Evolutionary conservation across 768 basidiomycete species (phyloP).

Genomic region (Lenzites betulinus): DNA sequence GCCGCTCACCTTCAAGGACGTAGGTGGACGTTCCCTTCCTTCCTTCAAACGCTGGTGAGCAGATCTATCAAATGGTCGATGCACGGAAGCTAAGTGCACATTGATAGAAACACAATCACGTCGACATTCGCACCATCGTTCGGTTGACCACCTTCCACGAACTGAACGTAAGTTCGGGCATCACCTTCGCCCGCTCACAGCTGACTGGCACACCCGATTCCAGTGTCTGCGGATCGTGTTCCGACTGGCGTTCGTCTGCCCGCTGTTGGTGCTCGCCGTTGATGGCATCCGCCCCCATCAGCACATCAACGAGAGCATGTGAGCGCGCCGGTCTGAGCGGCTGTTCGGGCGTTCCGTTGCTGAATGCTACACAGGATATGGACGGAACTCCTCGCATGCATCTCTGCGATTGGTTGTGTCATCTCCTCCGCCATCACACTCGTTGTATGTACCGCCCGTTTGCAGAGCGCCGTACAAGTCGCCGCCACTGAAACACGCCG

Average conservation of each 20-base stretch:
- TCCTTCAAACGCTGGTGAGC: conserved; percentile 61
- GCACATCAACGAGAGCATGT: conserved; percentile 66
- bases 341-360: background rate
- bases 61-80: too few relatives aligned
- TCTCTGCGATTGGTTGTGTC: conserved; percentile 59
- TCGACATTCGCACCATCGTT: conserved; percentile 65
- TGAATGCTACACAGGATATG: conserved; percentile 23
- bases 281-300: conserved; percentile 67
- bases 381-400: conserved; percentile 59
- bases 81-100: background rate
- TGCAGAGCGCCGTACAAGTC: background rate
- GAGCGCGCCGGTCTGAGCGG: background rate
- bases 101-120: conserved; percentile 57
- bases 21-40: conserved; percentile 68
- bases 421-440: conserved; percentile 77
- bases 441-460: conserved; percentile 46
- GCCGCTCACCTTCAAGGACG: conserved; percentile 5
- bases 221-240: conserved; percentile 73
- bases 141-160: conserved; percentile 81
- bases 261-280: conserved; percentile 63
- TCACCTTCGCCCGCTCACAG: background rate
- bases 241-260: conserved; percentile 70
- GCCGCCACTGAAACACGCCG: background rate
- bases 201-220: background rate
- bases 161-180: conserved; percentile 60